A percentile compares a stretch with the other conserved stretches of the same genome.
phyloP scores from a whole-genome alignment of 2,329 filamentous ascomycete species.

The Phialophora expanda region DNA sequence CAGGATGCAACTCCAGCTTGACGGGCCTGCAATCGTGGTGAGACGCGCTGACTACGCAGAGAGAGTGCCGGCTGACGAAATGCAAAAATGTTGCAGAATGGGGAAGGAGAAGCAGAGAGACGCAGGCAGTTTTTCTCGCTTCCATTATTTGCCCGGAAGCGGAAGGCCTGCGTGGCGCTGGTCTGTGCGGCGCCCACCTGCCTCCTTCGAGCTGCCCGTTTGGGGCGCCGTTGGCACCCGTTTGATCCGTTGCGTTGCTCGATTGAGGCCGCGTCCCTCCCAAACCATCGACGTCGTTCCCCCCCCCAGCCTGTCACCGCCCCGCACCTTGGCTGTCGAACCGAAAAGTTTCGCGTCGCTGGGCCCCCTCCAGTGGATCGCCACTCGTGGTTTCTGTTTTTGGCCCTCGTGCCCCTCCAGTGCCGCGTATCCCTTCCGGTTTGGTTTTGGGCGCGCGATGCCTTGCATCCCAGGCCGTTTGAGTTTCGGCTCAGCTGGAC shows the following conservation, averaged over 20 bases:
- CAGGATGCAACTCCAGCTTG: constrained; percentile 11
- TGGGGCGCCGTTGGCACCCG: not conserved
- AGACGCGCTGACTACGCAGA: constrained; percentile 9
- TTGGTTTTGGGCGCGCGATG: not conserved
- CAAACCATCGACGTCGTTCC: constrained; percentile 8
- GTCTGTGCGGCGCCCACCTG: not conserved
- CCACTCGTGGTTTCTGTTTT: constrained; percentile 21
- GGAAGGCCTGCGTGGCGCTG: not conserved
- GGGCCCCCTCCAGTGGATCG: constrained; percentile 12
- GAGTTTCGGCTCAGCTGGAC: constrained; percentile 21
- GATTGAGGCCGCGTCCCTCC: not conserved
- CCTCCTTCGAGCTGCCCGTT: constrained; percentile 16
- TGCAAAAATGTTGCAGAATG: constrained; percentile 5
- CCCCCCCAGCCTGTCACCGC: not conserved
- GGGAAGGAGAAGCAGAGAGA: not conserved
- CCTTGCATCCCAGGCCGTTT: constrained; percentile 1
- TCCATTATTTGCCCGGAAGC: constrained; percentile 8
- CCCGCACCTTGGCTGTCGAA: constrained; percentile 10
- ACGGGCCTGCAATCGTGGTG: not conserved
- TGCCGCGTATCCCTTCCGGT: constrained; percentile 16
- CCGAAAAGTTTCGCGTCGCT: not conserved
- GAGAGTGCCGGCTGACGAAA: not conserved
- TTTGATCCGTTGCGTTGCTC: not conserved
- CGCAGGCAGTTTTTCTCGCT: constrained; percentile 11
- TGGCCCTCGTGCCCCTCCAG: constrained; percentile 14